Percentiles rank a stretch among this genome's conserved stretches.
phyloP scores from a whole-genome alignment of 805 yeast species.

The Starmerella bombicola region DNA sequence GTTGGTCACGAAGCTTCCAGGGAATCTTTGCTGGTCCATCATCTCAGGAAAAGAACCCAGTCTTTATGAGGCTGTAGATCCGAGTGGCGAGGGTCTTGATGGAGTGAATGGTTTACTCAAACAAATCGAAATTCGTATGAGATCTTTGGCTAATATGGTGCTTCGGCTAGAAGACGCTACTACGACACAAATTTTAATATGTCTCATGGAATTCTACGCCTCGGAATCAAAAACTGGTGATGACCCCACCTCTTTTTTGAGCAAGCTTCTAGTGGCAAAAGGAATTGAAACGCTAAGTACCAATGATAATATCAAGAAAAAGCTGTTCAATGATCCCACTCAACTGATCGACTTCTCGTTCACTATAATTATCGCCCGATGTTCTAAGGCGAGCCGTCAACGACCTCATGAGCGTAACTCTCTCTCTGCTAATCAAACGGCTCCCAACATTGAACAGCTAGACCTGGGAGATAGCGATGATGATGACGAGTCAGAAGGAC shows the following conservation, averaged over 20 bases:
- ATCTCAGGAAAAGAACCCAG: slow-evolving; percentile 2
- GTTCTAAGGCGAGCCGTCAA: not conserved
- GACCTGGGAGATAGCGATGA: slow-evolving; percentile 10
- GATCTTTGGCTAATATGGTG: slow-evolving; percentile 35
- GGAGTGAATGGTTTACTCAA: not conserved
- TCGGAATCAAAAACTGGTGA: slow-evolving; percentile 32
- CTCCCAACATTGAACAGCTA: not conserved
- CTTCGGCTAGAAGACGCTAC: slow-evolving; percentile 38
- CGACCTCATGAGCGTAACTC: not conserved
- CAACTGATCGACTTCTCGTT: slow-evolving; percentile 44
- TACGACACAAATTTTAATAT: slow-evolving; percentile 37
- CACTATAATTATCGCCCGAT: slow-evolving; percentile 29
- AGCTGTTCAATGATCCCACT: slow-evolving; percentile 42
- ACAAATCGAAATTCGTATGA: slow-evolving; percentile 36
- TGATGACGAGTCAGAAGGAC: slow-evolving; percentile 19
- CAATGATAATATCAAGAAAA: slow-evolving; percentile 37
- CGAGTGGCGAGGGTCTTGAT: not conserved
- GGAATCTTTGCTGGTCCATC: slow-evolving; percentile 6
- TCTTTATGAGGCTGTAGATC: slow-evolving; percentile 2
- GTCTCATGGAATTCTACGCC: slow-evolving; percentile 39
- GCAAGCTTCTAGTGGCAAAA: slow-evolving; percentile 30
- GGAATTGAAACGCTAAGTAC: slow-evolving; percentile 10
- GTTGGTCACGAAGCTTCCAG: slow-evolving; percentile 1
- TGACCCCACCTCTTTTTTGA: slow-evolving; percentile 29
- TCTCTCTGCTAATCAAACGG: too few relatives aligned